Conservation (phyloP, 805 yeast genomes). For the Schwanniomyces yamadae region DNA sequence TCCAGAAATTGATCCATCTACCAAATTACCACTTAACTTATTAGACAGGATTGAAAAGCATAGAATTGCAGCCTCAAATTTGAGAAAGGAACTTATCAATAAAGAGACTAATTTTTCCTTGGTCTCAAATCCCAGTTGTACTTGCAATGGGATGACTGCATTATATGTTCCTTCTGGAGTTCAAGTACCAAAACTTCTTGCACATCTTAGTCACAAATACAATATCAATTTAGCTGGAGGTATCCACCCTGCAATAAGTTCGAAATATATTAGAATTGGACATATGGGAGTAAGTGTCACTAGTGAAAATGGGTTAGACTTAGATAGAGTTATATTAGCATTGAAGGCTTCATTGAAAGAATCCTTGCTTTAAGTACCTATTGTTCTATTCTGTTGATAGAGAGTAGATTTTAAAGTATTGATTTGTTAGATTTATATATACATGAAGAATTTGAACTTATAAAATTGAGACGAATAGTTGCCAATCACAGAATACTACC, state of each 20-base stretch:
- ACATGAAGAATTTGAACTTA: not conserved
- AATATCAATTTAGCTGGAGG: slow-evolving; percentile 9
- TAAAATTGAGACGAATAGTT: no score
- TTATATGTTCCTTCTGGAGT: slow-evolving; percentile 7
- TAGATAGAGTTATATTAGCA: slow-evolving; percentile 6
- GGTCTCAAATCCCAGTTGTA: slow-evolving; percentile 1
- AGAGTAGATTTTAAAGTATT: no score
- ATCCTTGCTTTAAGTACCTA: no score
- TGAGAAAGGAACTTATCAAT: slow-evolving; percentile 6
- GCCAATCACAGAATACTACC: not conserved
- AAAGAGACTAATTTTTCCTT: slow-evolving; percentile 3
- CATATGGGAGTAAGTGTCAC: slow-evolving; percentile 9
- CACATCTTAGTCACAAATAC: slow-evolving; percentile 2
- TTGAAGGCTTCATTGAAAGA: slow-evolving; percentile 2
- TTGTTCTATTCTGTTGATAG: no score
- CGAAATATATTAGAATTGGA: slow-evolving; percentile 9
- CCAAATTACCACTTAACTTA: slow-evolving; percentile 5
- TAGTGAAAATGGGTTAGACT: slow-evolving; percentile 7
- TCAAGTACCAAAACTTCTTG: slow-evolving; percentile 3
- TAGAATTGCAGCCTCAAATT: slow-evolving; percentile 1
- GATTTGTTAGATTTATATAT: no score
- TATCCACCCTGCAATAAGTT: slow-evolving; percentile 7
- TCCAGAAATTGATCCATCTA: slow-evolving; percentile 5
- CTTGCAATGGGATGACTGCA: slow-evolving; percentile 11
- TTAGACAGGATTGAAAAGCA: slow-evolving; percentile 4